A percentile compares a stretch with the other conserved stretches of the same genome.
Conservation (phyloP, 805 yeast species). For the Clavispora asparagi region DNA sequence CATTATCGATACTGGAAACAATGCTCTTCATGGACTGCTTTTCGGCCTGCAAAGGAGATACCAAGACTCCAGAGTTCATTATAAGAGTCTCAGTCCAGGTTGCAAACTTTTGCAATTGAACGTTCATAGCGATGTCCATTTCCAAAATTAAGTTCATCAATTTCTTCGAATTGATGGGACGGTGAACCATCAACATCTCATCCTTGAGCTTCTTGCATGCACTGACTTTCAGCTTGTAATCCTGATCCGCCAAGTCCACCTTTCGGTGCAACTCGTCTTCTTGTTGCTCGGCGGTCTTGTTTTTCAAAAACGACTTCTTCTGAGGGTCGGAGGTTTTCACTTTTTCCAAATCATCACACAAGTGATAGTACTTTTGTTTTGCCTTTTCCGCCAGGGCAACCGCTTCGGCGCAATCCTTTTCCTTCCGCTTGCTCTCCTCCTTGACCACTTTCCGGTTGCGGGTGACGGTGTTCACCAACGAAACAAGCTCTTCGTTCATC, state of each 20-base stretch:
- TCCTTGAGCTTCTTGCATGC: slow-evolving; percentile 68
- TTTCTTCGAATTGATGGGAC: slow-evolving; percentile 72
- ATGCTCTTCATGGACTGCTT: slow-evolving; percentile 68
- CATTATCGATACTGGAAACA: slow-evolving; percentile 78
- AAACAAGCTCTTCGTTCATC: slow-evolving; percentile 79
- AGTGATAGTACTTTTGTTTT: slow-evolving; percentile 60
- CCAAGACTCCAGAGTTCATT: slow-evolving; percentile 77
- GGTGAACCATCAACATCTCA: slow-evolving; percentile 62
- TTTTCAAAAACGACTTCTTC: slow-evolving; percentile 75
- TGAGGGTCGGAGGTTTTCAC: slow-evolving; percentile 76
- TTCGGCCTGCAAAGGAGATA: slow-evolving; percentile 60
- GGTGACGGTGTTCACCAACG: slow-evolving; percentile 65
- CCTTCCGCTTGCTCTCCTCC: slow-evolving; percentile 77
- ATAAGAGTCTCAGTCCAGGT: slow-evolving; percentile 80
- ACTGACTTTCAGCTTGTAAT: slow-evolving; percentile 73
- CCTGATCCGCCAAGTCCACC: slow-evolving; percentile 79
- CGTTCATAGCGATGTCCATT: slow-evolving; percentile 82
- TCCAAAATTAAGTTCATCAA: slow-evolving; percentile 77
- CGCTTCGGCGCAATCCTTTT: slow-evolving; percentile 80
- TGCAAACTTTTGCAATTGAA: slow-evolving; percentile 85
- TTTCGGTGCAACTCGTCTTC: slow-evolving; percentile 84
- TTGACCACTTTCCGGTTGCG: slow-evolving; percentile 71
- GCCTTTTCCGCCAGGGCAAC: slow-evolving; percentile 86
- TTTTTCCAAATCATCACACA: slow-evolving; percentile 84
- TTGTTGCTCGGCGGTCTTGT: slow-evolving; percentile 76